Base-by-base conservation (phyloP, 495 filamentous ascomycete genomes). In the Penicillium goetzii region DNA sequence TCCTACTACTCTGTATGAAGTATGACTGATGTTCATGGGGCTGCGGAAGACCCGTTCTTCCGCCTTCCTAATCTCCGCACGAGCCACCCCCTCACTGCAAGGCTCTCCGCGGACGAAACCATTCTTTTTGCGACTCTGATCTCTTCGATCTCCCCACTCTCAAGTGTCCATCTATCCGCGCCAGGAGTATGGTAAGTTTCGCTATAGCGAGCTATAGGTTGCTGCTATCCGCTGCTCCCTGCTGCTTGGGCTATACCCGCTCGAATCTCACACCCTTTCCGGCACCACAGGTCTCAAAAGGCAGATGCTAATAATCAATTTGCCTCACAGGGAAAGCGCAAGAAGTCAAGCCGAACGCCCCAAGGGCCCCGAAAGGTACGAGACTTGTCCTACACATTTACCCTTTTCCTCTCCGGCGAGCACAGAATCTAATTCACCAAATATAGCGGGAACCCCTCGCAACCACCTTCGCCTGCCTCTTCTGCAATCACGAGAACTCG, bases 401-500 rank as follows among this genome's bases (percentile, higher is more conserved):
- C 5, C n/a, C 15, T 33, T 0, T 30, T 23, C 26, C 4, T 28
- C 9, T 6, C 21, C 15, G 50, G 30, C 34, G 49, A 28, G 11
- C 11, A 33, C 43, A 10, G 10, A 14, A 28, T 52, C 64, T 69
- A 51, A 69, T 26, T 12, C 10, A 40, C 8, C 2, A 9, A 58
- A 6, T 8, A 25, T 61, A 97, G 94, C 86, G 85, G 72, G 94
- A 97, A 69, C 90, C 92, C 15, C 85, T 99, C n/a, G 81, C 92
- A 17, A 93, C 89, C 3, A 83, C 86, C 23, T 99, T 99, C 75
- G 87, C 92, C n/a, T 99, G 95, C 72, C 86, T 97, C 33, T 99
- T 99, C 78, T 99, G 95, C 82, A 98, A 97, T 74, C 92, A 98
- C 77, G 96, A 98, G 71, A 92, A 91, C 50, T 89, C 93, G 0